Conservation (phyloP, 2,329 filamentous ascomycete species). For the Ascochyta rabiei region DNA sequence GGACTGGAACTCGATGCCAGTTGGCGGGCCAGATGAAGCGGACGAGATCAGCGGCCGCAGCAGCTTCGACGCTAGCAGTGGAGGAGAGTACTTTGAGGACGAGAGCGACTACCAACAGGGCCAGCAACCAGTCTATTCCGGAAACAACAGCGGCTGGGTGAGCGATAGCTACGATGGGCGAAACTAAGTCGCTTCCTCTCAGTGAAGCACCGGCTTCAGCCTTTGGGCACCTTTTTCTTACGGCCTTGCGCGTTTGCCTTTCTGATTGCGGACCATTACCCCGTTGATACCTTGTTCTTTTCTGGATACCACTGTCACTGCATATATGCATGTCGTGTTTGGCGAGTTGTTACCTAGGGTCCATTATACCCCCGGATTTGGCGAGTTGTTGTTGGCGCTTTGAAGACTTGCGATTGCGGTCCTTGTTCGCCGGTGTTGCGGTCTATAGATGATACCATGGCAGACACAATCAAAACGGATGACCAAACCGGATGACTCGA, state of each 20-base stretch:
- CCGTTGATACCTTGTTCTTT: conserved; percentile 15
- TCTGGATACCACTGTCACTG: conserved; percentile 29
- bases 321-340: conserved; percentile 12
- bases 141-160: conserved; percentile 42
- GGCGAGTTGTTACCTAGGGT: conserved; percentile 9
- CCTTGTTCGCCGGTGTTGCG: background rate
- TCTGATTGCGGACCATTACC: conserved; percentile 8
- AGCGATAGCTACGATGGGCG: conserved; percentile 39
- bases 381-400: conserved; percentile 1
- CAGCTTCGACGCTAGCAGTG: conserved; percentile 76
- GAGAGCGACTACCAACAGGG: conserved; percentile 60
- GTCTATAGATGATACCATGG: conserved; percentile 16
- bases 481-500: background rate
- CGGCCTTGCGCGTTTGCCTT: conserved; percentile 9
- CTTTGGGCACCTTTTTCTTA: background rate
- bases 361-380: conserved; percentile 15
- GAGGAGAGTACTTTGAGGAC: conserved; percentile 72
- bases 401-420: conserved; percentile 3
- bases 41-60: conserved; percentile 76
- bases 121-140: conserved; percentile 37
- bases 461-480: conserved; percentile 4
- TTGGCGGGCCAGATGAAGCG: conserved; percentile 62
- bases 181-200: background rate
- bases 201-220: background rate
- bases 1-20: conserved; percentile 79